A percentile compares a stretch with the other conserved stretches of the same genome.
phyloP scores from a whole-genome alignment of 768 basidiomycete species.

The Chalciporus sphaerocephalus region DNA sequence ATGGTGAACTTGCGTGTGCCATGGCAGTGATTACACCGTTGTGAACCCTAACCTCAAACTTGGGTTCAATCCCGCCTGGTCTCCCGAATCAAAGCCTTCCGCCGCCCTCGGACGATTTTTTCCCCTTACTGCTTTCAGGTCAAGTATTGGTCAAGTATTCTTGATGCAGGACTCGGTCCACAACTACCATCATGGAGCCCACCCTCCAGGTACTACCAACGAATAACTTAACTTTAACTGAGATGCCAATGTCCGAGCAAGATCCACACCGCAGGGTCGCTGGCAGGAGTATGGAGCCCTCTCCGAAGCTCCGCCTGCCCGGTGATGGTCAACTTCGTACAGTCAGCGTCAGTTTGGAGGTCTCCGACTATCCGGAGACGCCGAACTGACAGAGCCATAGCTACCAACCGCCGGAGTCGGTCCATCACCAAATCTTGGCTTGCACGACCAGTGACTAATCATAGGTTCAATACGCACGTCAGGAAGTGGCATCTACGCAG shows the following conservation, averaged over 20 bases:
- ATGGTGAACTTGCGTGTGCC: slow-evolving; percentile 7
- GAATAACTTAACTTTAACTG: neutral
- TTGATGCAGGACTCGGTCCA: neutral
- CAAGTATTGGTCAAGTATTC: too few species aligned
- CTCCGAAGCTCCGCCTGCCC: too few species aligned
- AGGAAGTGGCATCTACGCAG: neutral
- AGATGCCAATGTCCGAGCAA: too few species aligned
- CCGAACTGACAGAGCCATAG: neutral
- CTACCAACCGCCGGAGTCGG: too few species aligned
- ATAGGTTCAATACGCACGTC: neutral
- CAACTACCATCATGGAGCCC: neutral
- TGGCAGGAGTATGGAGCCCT: neutral
- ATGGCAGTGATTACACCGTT: neutral
- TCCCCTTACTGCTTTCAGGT: too few species aligned
- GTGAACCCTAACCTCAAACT: slow-evolving; percentile 23
- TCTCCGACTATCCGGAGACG: neutral
- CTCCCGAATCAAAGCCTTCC: neutral
- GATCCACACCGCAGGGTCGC: neutral
- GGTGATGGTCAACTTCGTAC: neutral
- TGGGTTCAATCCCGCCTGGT: slow-evolving; percentile 8
- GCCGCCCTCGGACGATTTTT: too few species aligned
- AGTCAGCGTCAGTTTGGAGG: neutral
- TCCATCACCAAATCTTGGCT: neutral
- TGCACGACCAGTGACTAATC: neutral
- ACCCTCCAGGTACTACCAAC: neutral